Evolutionary conservation across 2,329 filamentous ascomycete species (phyloP).

Genomic region (Ceratocystis papillata): DNA sequence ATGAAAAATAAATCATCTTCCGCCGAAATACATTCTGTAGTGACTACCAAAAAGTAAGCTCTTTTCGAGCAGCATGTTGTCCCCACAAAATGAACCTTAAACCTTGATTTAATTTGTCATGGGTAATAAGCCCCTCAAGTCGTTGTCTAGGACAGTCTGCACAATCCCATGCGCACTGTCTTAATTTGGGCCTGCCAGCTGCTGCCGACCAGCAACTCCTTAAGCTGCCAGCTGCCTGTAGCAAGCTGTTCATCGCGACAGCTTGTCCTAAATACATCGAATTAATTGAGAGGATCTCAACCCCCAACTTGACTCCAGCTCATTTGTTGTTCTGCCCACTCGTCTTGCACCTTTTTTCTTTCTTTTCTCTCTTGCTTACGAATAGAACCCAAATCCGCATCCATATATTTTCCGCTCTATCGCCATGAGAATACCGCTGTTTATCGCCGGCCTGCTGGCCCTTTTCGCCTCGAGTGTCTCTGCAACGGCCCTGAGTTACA

Average conservation of each 20-base stretch:
- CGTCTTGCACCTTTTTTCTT: background rate
- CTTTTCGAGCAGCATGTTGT: background rate
- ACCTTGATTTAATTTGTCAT: background rate
- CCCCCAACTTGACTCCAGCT: background rate
- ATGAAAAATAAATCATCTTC: too few species aligned
- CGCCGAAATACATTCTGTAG: too few species aligned
- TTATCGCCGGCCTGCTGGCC: conserved; percentile 60
- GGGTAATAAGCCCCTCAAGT: background rate
- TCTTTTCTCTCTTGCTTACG: background rate
- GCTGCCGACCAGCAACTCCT: background rate
- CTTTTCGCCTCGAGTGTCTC: conserved; percentile 59
- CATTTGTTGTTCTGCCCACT: background rate
- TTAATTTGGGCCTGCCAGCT: background rate
- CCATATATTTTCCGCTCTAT: background rate
- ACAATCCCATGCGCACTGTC: background rate
- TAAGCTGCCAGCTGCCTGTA: background rate
- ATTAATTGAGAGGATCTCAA: background rate
- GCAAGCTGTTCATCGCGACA: conserved; percentile 26
- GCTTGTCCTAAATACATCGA: conserved; percentile 27
- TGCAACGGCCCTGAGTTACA: conserved; percentile 89
- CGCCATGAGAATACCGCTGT: conserved; percentile 54
- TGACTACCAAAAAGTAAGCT: too few species aligned
- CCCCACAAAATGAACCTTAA: background rate
- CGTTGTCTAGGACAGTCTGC: background rate
- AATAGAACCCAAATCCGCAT: background rate